Conservation (phyloP, 495 filamentous ascomycete species). For the Evansstolkia leycettana region DNA sequence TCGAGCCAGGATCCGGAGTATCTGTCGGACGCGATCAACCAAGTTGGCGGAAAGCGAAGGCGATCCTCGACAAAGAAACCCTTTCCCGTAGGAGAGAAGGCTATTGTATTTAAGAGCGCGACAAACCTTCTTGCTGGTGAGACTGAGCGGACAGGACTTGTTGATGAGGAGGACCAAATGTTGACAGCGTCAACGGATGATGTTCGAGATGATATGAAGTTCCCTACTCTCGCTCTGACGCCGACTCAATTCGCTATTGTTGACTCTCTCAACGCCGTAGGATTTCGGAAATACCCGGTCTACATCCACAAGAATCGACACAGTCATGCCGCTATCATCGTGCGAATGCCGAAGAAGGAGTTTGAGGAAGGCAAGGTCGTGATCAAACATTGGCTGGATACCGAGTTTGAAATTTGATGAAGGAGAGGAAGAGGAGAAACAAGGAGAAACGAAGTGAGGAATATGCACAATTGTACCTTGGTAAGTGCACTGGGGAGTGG, state of each 20-base stretch:
- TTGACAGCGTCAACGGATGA: not conserved
- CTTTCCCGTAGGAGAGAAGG: not conserved
- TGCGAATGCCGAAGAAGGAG: conserved; percentile 46
- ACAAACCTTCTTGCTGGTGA: not conserved
- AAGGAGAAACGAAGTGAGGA: too few species aligned
- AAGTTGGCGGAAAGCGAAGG: conserved; percentile 4
- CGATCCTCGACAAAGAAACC: not conserved
- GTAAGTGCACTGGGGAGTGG: too few species aligned
- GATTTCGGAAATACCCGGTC: conserved; percentile 72
- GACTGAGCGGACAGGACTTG: not conserved
- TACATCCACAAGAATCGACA: conserved; percentile 73
- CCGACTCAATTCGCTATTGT: conserved; percentile 76
- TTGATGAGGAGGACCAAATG: not conserved
- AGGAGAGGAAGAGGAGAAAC: too few species aligned
- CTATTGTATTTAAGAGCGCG: not conserved
- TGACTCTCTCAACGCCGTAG: conserved; percentile 57
- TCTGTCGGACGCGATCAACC: conserved; percentile 34
- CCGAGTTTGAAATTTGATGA: conserved; percentile 53
- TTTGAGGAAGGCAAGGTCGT: conserved; percentile 72
- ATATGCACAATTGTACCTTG: too few species aligned
- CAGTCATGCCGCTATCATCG: conserved; percentile 84
- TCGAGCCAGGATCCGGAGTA: conserved; percentile 49
- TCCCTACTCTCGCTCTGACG: conserved; percentile 65
- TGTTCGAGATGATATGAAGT: conserved; percentile 4
- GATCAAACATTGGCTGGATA: conserved; percentile 66